Conservation (phyloP, 495 filamentous ascomycete genomes). For the Glonium stellatum region DNA sequence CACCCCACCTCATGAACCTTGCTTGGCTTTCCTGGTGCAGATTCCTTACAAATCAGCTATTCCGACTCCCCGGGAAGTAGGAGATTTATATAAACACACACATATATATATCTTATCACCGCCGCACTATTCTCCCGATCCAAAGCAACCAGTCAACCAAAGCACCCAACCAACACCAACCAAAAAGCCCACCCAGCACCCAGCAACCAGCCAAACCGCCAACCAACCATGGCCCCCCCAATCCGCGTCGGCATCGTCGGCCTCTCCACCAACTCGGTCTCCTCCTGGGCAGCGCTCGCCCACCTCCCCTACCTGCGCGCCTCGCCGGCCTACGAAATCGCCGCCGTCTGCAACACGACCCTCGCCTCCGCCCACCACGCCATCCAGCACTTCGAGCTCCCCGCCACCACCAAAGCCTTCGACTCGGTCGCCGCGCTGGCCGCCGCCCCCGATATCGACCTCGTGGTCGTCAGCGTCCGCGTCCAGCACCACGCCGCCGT, state of each 20-base stretch:
- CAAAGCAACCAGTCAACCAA: too few species aligned
- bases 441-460: slow-evolving; percentile 15
- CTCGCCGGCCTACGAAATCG: slow-evolving; percentile 11
- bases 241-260: slow-evolving; percentile 20
- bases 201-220: background rate
- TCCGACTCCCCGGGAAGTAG: too few species aligned
- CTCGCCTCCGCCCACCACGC: slow-evolving; percentile 4
- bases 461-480: slow-evolving; percentile 4
- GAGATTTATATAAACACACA: too few species aligned
- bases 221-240: background rate
- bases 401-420: slow-evolving; percentile 13
- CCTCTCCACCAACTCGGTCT: slow-evolving; percentile 7
- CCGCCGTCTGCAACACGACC: slow-evolving; percentile 16
- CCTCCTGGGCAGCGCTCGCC: slow-evolving; percentile 8
- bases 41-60: too few species aligned
- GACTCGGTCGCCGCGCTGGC: slow-evolving; percentile 4
- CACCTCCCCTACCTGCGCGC: slow-evolving; percentile 19
- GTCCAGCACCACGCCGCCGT: slow-evolving; percentile 4
- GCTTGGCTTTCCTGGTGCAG: too few species aligned
- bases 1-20: too few species aligned
- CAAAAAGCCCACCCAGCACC: too few species aligned
- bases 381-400: slow-evolving; percentile 8
- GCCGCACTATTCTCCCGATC: too few species aligned
- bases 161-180: too few species aligned
- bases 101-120: too few species aligned